phyloP scores from a whole-genome alignment of 805 yeast genomes.

The Candida tammaniensis region DNA sequence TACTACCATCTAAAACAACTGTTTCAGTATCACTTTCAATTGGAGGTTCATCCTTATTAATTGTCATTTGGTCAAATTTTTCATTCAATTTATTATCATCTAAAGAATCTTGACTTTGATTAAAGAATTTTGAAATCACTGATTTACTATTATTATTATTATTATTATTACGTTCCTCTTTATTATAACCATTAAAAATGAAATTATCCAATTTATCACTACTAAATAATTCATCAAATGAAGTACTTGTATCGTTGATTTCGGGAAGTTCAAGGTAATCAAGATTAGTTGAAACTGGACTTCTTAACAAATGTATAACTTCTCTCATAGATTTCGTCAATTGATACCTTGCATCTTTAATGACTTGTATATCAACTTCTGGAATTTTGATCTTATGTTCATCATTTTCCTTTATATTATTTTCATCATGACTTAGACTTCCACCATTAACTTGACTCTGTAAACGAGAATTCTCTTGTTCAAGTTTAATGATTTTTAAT shows the following conservation, averaged over 20 bases:
- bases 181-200: conserved; percentile 8
- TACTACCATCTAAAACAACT: conserved; percentile 19
- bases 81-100: conserved; percentile 5
- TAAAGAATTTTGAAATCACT: conserved; percentile 7
- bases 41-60: conserved; percentile 1
- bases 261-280: conserved; percentile 15
- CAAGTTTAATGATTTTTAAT: conserved; percentile 36
- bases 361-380: conserved; percentile 29
- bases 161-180: background rate
- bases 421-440: too few relatives aligned
- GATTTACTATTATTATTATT: background rate
- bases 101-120: background rate
- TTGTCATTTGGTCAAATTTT: conserved; percentile 6
- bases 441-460: too few relatives aligned
- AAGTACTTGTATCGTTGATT: conserved; percentile 11
- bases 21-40: conserved; percentile 30
- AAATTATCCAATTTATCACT: conserved; percentile 11
- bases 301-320: conserved; percentile 29
- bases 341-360: conserved; percentile 31
- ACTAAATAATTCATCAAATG: conserved; percentile 12
- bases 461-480: conserved; percentile 27
- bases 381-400: conserved; percentile 21
- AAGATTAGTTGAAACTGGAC: conserved; percentile 19
- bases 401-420: background rate
- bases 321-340: conserved; percentile 36